Percentiles rank a stretch among this genome's conserved stretches.
These are phyloP conservation scores for Chaetothyriales sp. DNA, from an alignment of 2,329 filamentous ascomycete genomes.

Conservation along the genomic window DNA sequence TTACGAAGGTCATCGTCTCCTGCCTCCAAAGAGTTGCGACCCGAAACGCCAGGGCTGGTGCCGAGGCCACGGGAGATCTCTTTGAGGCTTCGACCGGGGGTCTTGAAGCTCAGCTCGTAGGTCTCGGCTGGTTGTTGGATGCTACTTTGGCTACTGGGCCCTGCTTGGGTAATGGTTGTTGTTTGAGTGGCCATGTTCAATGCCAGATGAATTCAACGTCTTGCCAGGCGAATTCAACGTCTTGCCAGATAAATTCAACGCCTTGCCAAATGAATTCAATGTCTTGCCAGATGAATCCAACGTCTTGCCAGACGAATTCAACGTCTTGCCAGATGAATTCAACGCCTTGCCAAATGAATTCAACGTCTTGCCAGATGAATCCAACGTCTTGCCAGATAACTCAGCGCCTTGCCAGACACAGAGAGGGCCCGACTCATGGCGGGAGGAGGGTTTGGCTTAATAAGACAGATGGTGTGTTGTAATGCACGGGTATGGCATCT, in stretches of 20 bases:
- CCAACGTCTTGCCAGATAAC: neutral
- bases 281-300: neutral
- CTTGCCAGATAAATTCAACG: neutral
- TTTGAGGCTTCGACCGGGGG: conserved; percentile 5
- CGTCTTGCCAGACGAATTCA: neutral
- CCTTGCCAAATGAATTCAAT: neutral
- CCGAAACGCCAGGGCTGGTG: neutral
- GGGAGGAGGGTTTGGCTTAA: too few relatives aligned
- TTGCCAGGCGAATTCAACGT: too few relatives aligned
- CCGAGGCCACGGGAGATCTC: conserved; percentile 9
- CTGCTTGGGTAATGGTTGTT: neutral
- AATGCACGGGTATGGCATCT: neutral
- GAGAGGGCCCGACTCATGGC: too few relatives aligned
- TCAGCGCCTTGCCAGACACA: too few relatives aligned
- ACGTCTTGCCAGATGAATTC: neutral
- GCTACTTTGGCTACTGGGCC: neutral
- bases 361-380: neutral
- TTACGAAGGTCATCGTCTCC: conserved; percentile 1
- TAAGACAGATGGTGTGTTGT: too few relatives aligned
- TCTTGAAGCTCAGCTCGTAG: conserved; percentile 12
- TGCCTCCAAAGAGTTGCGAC: neutral
- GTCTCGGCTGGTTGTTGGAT: conserved; percentile 1
- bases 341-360: neutral
- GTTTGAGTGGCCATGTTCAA: neutral
- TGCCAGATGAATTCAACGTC: neutral